Base-by-base conservation (phyloP, 495 filamentous ascomycete species). In the Aspergillus diversus region DNA sequence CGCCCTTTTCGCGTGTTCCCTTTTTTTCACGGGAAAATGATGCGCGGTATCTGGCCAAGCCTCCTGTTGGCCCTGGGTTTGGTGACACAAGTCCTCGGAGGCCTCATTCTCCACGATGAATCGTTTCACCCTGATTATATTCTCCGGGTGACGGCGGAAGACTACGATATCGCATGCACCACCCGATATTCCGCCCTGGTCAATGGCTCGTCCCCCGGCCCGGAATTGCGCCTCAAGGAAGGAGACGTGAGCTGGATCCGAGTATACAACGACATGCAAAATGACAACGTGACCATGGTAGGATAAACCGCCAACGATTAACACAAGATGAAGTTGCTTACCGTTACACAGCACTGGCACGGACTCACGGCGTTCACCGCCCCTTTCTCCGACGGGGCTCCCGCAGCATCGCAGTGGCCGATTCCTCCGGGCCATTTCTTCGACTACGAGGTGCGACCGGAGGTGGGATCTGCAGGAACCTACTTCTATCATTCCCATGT, bases 401-500 rank as follows among this genome's bases (percentile, higher is more conserved):
- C 59, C 7, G 50, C 59, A 0, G 59, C 59, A 7, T 55, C 50
- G 15, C 50, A 61, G 35, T 61, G 59, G 59, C 59, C 50, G 2
- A 61, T 61, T 21, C 59, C 50, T 4, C 43, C 50, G 0, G 59
- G 59, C 13, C 50, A 84, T 63, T 88, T 81, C 73, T 87, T 88
- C 71, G 86, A 89, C 72, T 87, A 88, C 67, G 83, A 88, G 66
- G 75, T 87, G 21, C 69, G 71, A 9, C 77, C 81, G 7, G 72
- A 81, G 17, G 17, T 72, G 5, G 80, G 78, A 7, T 76, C 83
- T 55, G 80, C 84, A 8, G 85, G 84, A 16, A 81, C 82, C 5
- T 87, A 86, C 70, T 87, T 83, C 67, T 88, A 87, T 59, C 84
- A 88, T 65, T 86, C 82, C 8, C 85, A 88, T 60, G 78, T 87